Base-by-base conservation (phyloP, 257 asterid genomes). In the Leonotis leonurus region DNA sequence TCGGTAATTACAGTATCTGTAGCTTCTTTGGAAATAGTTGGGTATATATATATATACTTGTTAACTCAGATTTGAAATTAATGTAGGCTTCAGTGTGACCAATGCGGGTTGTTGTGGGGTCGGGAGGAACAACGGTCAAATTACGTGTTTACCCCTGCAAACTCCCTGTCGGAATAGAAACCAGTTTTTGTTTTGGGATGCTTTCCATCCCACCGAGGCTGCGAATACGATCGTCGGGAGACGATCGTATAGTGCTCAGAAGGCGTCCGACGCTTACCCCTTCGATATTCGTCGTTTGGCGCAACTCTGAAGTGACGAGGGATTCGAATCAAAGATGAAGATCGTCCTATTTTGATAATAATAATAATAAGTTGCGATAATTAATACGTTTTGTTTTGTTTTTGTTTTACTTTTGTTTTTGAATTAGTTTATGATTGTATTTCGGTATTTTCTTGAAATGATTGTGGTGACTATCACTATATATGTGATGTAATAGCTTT, bases 61-160 rank as follows among this genome's bases (percentile, higher is more conserved):
- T 56, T 32, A 36, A 0, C 5, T 1, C 46, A 36, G n/a, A 35
- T 21, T 6, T 45, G 20, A 48, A 32, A 1, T 8, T 3, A 5
- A 0, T 16, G 60, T 70, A 90, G 96, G 98, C 33, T 86, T 92
- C 33, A 77, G 22, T 1, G 95, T 89, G 56, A 77, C 84, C 1
- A 89, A 92, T 53, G 78, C 80, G 0, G 97, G 99, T 5, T 92
- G 99, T 18, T 92, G 99, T 24, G 99, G 99, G 0, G 87, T 89
- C 8, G 99, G 99, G 48, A 81, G 97, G 69, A 92, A 92, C 70
- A 84, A 78, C 1, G 99, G 97, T 0, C 96, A 92, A 60, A 86
- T 92, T 1, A 92, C 99, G 3, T 92, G 99, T 41, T 89, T 92
- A 0, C 99, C 99, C 0, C 2, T 74, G 0, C 99, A 89, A 64